Percentiles rank a stretch among this genome's conserved stretches.
These are phyloP conservation scores for Papiliotrema nemorosa DNA, from an alignment of 1,284 basidiomycete genomes.

Conservation along the genomic window DNA sequence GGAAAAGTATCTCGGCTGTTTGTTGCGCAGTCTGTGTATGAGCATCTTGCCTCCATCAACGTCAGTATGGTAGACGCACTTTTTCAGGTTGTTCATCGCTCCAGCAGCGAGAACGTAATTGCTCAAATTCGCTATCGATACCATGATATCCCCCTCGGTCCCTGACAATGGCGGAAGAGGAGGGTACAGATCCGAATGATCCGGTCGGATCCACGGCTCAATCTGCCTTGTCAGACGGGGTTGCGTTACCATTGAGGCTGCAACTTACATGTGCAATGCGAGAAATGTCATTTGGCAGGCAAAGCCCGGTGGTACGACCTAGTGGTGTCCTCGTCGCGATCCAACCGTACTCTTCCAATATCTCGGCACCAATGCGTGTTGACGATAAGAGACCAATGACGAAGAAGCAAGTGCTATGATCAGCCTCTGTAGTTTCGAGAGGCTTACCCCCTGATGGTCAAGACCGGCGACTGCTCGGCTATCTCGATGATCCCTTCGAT, in stretches of 20 bases:
- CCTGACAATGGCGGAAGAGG: constrained; percentile 63
- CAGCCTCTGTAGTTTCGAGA: neutral
- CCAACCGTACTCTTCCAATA: constrained; percentile 89
- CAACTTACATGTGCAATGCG: constrained; percentile 73
- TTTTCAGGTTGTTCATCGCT: constrained; percentile 79
- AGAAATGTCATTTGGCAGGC: constrained; percentile 76
- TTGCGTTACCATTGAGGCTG: too few relatives aligned
- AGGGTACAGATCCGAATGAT: constrained; percentile 43
- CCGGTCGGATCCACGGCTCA: constrained; percentile 63
- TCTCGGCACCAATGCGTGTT: constrained; percentile 69
- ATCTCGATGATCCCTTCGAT: constrained; percentile 86
- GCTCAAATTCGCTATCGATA: constrained; percentile 86
- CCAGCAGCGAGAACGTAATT: constrained; percentile 95
- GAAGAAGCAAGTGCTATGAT: constrained; percentile 84
- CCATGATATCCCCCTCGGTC: constrained; percentile 79
- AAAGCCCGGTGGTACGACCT: constrained; percentile 83
- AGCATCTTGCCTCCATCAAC: neutral
- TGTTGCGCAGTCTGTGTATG: constrained; percentile 67
- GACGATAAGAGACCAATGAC: constrained; percentile 79
- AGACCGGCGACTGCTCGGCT: constrained; percentile 79
- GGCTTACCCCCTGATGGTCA: constrained; percentile 86
- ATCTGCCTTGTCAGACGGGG: constrained; percentile 60
- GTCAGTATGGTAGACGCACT: constrained; percentile 53
- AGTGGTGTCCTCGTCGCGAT: constrained; percentile 81
- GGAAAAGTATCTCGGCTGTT: constrained; percentile 62